Conservation (phyloP, 192 early-diverging fungal genomes). For the Coemansia asiatica region DNA sequence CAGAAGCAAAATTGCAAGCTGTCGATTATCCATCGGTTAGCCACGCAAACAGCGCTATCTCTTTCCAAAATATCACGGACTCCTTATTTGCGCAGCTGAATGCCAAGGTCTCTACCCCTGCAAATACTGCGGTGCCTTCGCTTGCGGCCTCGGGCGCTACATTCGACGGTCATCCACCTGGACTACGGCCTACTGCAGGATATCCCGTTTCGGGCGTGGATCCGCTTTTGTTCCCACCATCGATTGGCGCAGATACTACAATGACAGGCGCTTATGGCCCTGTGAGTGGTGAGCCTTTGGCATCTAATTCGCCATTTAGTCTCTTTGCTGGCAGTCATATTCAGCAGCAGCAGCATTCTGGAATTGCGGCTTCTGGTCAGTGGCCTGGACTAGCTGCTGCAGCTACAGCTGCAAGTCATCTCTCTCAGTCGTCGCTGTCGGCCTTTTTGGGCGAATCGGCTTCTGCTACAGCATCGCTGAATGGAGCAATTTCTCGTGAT, state of each 20-base stretch:
- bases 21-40: background rate
- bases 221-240: constrained; percentile 43
- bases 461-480: constrained; percentile 8
- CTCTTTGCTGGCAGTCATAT: constrained; percentile 19
- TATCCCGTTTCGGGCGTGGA: constrained; percentile 33
- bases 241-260: background rate
- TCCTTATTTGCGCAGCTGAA: constrained; percentile 53
- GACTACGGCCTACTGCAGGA: constrained; percentile 9
- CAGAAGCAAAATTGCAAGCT: background rate
- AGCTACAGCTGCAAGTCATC: constrained; percentile 10
- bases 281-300: constrained; percentile 3
- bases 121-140: constrained; percentile 13
- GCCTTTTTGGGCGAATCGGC: constrained; percentile 18
- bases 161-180: constrained; percentile 9
- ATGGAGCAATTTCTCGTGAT: background rate
- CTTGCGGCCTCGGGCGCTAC: constrained; percentile 5
- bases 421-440: constrained; percentile 28
- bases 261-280: constrained; percentile 3
- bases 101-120: constrained; percentile 37
- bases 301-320: constrained; percentile 14
- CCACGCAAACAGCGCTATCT: constrained; percentile 34
- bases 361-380: constrained; percentile 4
- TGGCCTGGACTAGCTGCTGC: constrained; percentile 19
- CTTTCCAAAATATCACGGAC: constrained; percentile 50
- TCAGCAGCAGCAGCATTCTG: background rate